Evolutionary conservation across 345 rosid species (phyloP).

Genomic region (Boechera divaricarpa): DNA sequence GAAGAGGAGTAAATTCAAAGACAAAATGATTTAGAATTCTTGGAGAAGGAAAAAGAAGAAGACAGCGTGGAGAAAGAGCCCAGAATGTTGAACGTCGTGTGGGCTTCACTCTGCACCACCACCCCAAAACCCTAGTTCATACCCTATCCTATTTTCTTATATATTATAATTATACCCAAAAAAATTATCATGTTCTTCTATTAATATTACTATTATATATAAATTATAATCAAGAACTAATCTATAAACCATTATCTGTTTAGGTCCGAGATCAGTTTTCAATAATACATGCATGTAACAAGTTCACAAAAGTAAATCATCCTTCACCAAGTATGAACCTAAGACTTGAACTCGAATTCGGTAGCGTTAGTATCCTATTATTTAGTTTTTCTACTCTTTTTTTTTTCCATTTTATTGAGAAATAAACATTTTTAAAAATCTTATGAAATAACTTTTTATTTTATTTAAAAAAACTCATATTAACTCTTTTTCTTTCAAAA

Average conservation of each 20-base stretch:
- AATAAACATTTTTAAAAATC: not conserved
- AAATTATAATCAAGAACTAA: no score
- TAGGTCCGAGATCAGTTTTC: not conserved
- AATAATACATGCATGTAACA: not conserved
- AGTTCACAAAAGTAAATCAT: not conserved
- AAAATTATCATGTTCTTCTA: not conserved
- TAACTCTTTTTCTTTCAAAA: not conserved
- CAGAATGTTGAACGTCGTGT: constrained; percentile 71
- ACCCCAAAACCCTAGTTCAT: constrained; percentile 46
- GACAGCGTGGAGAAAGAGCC: constrained; percentile 74
- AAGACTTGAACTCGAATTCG: no score
- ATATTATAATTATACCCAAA: not conserved
- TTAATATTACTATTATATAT: not conserved
- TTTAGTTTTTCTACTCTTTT: not conserved
- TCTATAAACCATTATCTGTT: not conserved
- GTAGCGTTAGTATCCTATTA: not conserved
- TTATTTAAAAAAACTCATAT: no score
- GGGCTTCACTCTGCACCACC: constrained; percentile 53
- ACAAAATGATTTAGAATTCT: constrained; percentile 94
- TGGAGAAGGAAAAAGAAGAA: constrained; percentile 71
- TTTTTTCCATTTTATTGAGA: not conserved
- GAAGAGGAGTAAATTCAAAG: constrained; percentile 83
- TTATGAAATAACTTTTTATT: no score
- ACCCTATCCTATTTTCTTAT: constrained; percentile 35
- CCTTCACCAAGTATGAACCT: no score